These are phyloP conservation scores for Lotus japonicus DNA, from an alignment of 306 rosid genomes.

Conservation along the genomic window DNA sequence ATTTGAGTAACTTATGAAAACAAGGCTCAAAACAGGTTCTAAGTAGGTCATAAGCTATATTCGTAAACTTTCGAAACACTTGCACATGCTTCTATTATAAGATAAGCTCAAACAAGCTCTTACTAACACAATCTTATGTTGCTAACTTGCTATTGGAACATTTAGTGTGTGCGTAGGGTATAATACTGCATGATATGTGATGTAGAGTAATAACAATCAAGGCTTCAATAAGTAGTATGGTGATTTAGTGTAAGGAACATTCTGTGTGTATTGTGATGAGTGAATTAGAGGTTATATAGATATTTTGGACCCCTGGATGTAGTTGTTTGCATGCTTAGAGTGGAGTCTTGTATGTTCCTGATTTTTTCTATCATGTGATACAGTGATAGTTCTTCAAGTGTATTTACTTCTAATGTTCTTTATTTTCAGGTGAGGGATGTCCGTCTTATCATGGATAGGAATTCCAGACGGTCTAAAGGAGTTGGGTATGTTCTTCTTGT, in stretches of 20 bases:
- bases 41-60: too few species aligned
- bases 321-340: slow-evolving; percentile 17
- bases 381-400: background rate
- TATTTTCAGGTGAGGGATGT: slow-evolving; percentile 93
- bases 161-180: background rate
- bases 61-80: too few species aligned
- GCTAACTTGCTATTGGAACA: slow-evolving; percentile 11
- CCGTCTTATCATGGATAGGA: slow-evolving; percentile 98
- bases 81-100: too few species aligned
- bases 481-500: slow-evolving; percentile 82
- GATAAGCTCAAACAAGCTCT: too few species aligned
- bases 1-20: too few species aligned
- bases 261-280: slow-evolving; percentile 41
- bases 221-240: slow-evolving; percentile 24
- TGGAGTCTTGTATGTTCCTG: background rate
- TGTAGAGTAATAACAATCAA: slow-evolving; percentile 1
- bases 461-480: slow-evolving; percentile 98
- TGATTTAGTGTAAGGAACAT: slow-evolving; percentile 42
- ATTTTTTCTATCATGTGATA: background rate
- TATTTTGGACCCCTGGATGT: slow-evolving; percentile 23
- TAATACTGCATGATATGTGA: background rate
- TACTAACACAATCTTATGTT: background rate
- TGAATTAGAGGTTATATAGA: slow-evolving; percentile 27
- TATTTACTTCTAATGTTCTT: slow-evolving; percentile 4
- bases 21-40: too few species aligned